These are phyloP conservation scores for Alnus rubra DNA, from an alignment of 306 rosid species.

Conservation along the genomic window DNA sequence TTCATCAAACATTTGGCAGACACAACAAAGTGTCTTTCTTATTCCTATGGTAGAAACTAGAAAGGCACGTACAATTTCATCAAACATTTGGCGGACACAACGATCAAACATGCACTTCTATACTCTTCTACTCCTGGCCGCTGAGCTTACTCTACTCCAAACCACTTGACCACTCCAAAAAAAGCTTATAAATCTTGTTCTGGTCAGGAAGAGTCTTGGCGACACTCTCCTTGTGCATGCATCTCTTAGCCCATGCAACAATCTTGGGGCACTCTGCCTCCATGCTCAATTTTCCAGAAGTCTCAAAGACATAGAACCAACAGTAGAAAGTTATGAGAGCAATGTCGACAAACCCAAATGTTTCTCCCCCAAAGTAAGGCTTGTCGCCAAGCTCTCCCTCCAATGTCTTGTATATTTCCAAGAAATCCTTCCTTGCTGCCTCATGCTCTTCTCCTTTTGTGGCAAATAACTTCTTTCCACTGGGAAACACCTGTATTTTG, in stretches of 20 bases:
- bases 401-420: slow-evolving; percentile 28
- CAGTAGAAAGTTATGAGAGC: slow-evolving; percentile 29
- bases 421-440: slow-evolving; percentile 38
- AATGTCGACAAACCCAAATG: slow-evolving; percentile 51
- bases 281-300: slow-evolving; percentile 40
- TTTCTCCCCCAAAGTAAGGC: slow-evolving; percentile 37
- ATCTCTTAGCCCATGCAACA: slow-evolving; percentile 50
- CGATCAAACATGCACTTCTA: too few relatives aligned
- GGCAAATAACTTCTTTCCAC: slow-evolving; percentile 38
- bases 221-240: slow-evolving; percentile 40
- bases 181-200: slow-evolving; percentile 34
- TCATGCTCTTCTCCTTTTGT: slow-evolving; percentile 49
- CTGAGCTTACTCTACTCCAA: too few relatives aligned
- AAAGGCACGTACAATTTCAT: too few relatives aligned
- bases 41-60: too few relatives aligned
- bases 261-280: slow-evolving; percentile 54
- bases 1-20: too few relatives aligned
- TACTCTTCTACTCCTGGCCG: too few relatives aligned
- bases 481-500: slow-evolving; percentile 32
- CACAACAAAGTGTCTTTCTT: too few relatives aligned
- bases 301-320: slow-evolving; percentile 48
- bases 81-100: too few relatives aligned
- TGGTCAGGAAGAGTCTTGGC: slow-evolving; percentile 45
- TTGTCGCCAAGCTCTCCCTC: slow-evolving; percentile 39
- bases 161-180: background rate